Conservation (phyloP, 1,139 yeast species). For the Dujonia santamariae region DNA sequence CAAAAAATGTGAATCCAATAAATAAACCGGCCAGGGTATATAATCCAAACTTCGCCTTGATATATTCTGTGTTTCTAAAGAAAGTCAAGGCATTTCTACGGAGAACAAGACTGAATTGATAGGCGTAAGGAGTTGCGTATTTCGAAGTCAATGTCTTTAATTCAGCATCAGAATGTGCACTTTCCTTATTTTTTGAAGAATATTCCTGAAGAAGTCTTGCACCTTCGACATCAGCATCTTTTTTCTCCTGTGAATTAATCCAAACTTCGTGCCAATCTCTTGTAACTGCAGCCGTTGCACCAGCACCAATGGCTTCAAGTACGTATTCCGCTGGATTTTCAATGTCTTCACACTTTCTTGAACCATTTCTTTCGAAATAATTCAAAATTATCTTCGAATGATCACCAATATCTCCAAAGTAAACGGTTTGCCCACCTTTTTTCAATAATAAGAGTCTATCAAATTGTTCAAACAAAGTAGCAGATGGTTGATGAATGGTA, state of each 20-base stretch:
- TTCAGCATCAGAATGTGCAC: constrained; percentile 6
- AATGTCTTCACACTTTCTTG: constrained; percentile 48
- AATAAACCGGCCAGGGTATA: constrained; percentile 47
- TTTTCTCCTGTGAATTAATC: constrained; percentile 34
- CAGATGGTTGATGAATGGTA: constrained; percentile 84
- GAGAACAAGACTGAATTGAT: constrained; percentile 34
- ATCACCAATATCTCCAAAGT: constrained; percentile 75
- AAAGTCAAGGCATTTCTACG: constrained; percentile 32
- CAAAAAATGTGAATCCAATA: constrained; percentile 51
- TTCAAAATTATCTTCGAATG: constrained; percentile 57
- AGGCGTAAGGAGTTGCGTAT: constrained; percentile 37
- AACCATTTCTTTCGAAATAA: constrained; percentile 71
- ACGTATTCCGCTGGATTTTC: constrained; percentile 71
- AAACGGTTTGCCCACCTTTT: constrained; percentile 74
- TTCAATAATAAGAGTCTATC: constrained; percentile 72
- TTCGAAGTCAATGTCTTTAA: constrained; percentile 8
- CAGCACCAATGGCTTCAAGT: constrained; percentile 63
- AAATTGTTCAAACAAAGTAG: constrained; percentile 70
- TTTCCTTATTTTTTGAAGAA: constrained; percentile 7
- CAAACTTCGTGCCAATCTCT: constrained; percentile 49
- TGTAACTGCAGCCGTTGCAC: constrained; percentile 53
- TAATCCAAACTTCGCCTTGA: constrained; percentile 41
- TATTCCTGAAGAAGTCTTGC: constrained; percentile 18
- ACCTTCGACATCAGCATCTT: constrained; percentile 16
- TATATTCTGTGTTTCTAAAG: constrained; percentile 44